Evolutionary conservation across 192 early-diverging fungal genomes (phyloP).

Genomic region (Helicostylum pulchrum): DNA sequence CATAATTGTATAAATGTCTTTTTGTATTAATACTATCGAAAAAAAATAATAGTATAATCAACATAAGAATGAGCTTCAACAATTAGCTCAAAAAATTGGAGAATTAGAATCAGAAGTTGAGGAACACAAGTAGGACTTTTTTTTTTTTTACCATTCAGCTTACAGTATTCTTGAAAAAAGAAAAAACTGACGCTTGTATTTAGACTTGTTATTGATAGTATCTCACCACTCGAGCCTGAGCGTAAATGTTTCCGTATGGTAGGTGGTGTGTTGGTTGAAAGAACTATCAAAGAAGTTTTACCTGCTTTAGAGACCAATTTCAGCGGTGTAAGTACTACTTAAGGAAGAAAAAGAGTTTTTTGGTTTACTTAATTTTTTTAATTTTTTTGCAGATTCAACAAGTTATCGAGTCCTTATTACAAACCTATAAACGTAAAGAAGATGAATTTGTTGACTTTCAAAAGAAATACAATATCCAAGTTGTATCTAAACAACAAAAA

Average conservation of each 20-base stretch:
- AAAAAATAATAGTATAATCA: constrained; percentile 46
- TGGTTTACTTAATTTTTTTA: constrained; percentile 6
- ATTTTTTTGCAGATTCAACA: constrained; percentile 57
- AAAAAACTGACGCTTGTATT: background rate
- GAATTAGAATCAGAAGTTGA: constrained; percentile 92
- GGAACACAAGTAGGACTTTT: constrained; percentile 76
- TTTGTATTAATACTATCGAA: background rate
- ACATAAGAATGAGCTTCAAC: constrained; percentile 79
- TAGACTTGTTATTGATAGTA: constrained; percentile 92
- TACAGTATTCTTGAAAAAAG: background rate
- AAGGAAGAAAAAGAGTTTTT: background rate
- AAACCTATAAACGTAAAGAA: constrained; percentile 86
- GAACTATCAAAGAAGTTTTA: constrained; percentile 87
- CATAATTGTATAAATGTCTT: background rate
- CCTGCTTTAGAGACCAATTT: constrained; percentile 85
- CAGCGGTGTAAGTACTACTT: constrained; percentile 61
- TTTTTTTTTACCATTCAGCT: background rate
- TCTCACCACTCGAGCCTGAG: constrained; percentile 70
- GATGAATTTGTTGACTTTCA: constrained; percentile 84
- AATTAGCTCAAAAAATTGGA: constrained; percentile 85
- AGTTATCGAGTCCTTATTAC: constrained; percentile 72
- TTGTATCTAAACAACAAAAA: constrained; percentile 39
- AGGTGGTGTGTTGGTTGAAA: constrained; percentile 90
- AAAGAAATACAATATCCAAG: constrained; percentile 85
- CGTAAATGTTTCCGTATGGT: constrained; percentile 94